A percentile compares a stretch with the other conserved stretches of the same genome.
Evolutionary conservation across 768 basidiomycete genomes (phyloP).

Genomic region (Lenzites betulinus): DNA sequence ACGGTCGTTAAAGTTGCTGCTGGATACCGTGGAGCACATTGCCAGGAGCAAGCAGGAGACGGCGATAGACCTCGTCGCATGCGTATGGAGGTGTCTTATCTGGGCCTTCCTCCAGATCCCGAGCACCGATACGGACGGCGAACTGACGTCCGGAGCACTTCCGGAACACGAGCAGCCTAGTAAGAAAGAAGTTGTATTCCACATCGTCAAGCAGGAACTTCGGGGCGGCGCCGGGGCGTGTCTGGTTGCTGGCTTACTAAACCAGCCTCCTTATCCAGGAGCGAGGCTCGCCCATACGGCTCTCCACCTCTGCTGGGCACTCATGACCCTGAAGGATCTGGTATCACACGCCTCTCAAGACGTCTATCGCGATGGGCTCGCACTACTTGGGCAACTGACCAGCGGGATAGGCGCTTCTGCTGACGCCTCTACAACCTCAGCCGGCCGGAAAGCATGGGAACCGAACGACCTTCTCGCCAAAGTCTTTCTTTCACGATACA

Average conservation of each 20-base stretch:
- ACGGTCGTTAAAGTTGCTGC: constrained; percentile 40
- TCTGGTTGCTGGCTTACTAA: constrained; percentile 44
- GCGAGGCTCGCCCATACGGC: not conserved
- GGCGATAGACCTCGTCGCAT: constrained; percentile 42
- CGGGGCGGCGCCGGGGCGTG: constrained; percentile 44
- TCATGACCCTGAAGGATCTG: constrained; percentile 45
- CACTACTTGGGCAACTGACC: constrained; percentile 41
- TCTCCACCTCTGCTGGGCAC: constrained; percentile 35
- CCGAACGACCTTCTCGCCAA: constrained; percentile 5
- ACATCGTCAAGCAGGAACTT: constrained; percentile 49
- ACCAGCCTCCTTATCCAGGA: not conserved
- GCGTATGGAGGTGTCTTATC: constrained; percentile 55
- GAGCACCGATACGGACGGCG: not conserved
- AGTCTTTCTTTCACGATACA: constrained; percentile 48
- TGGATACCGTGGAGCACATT: constrained; percentile 37
- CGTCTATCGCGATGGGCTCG: constrained; percentile 34
- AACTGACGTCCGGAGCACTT: not conserved
- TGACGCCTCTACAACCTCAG: not conserved
- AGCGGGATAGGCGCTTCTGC: constrained; percentile 31
- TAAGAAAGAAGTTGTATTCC: constrained; percentile 39
- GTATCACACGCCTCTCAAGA: constrained; percentile 27
- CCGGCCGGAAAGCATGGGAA: not conserved
- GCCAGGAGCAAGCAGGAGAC: constrained; percentile 36
- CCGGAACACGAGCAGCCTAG: not conserved
- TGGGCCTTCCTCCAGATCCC: constrained; percentile 54